phyloP scores from a whole-genome alignment of 1,139 yeast species.

The Kodamaea fungicola region DNA sequence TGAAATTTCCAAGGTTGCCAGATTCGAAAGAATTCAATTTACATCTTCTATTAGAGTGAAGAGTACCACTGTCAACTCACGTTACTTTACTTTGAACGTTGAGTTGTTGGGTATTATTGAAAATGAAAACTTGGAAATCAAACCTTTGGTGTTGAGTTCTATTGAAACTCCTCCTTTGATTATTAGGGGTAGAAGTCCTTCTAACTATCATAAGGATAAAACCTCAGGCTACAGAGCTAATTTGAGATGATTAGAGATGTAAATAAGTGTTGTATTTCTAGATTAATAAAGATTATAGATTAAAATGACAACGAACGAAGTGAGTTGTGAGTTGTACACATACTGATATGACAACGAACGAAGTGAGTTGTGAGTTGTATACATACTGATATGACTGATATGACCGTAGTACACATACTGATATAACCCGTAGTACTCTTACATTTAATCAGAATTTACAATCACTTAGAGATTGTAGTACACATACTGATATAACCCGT shows the following conservation, averaged over 20 bases:
- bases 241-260: constrained; percentile 10
- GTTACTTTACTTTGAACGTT: constrained; percentile 52
- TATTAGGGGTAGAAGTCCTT: constrained; percentile 68
- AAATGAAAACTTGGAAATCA: constrained; percentile 36
- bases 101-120: constrained; percentile 52
- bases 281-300: constrained; percentile 9
- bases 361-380: too few species aligned
- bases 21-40: constrained; percentile 68
- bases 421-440: too few species aligned
- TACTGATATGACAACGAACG: too few species aligned
- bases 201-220: constrained; percentile 50
- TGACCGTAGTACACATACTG: too few species aligned
- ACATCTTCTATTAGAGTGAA: constrained; percentile 58
- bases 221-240: constrained; percentile 36
- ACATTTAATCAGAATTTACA: too few species aligned
- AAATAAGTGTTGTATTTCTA: constrained; percentile 7
- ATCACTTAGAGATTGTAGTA: too few species aligned
- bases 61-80: constrained; percentile 40
- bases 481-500: too few species aligned
- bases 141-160: constrained; percentile 37
- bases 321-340: background rate
- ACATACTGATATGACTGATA: too few species aligned
- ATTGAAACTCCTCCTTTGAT: constrained; percentile 61
- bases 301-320: background rate
- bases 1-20: constrained; percentile 56